These are phyloP conservation scores for Raffaelea ambrosiae DNA, from an alignment of 2,329 filamentous ascomycete species.

Conservation along the genomic window DNA sequence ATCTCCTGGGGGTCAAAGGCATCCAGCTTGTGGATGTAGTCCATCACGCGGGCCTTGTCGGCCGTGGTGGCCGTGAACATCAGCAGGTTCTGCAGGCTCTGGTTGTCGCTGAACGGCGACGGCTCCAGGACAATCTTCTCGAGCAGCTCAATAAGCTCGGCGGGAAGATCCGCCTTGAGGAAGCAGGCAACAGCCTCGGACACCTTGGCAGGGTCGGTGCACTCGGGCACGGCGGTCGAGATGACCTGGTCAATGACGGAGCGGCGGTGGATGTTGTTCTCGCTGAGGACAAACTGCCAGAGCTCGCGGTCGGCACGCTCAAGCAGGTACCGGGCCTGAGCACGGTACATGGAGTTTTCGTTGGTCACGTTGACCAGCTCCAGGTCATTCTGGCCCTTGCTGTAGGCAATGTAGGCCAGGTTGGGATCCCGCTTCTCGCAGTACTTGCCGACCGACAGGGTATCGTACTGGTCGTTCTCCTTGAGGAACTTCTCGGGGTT, in stretches of 20 bases:
- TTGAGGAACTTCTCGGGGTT: conserved; percentile 96
- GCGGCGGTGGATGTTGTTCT: conserved; percentile 91
- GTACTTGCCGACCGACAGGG: conserved; percentile 88
- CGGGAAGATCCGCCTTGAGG: conserved; percentile 81
- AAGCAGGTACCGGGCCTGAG: conserved; percentile 90
- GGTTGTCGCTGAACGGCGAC: conserved; percentile 96
- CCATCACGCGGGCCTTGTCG: conserved; percentile 89
- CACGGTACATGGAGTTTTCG: conserved; percentile 99
- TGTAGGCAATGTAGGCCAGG: conserved; percentile 87
- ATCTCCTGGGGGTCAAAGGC: conserved; percentile 90
- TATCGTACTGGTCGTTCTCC: conserved; percentile 95
- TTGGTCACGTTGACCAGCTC: conserved; percentile 98
- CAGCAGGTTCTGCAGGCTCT: conserved; percentile 89
- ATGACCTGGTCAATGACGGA: conserved; percentile 95
- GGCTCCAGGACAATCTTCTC: conserved; percentile 99
- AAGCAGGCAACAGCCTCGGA: conserved; percentile 91
- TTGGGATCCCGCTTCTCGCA: conserved; percentile 98
- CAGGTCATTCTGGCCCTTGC: conserved; percentile 93
- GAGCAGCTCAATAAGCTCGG: conserved; percentile 90
- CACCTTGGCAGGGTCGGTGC: conserved; percentile 87
- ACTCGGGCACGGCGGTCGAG: conserved; percentile 88
- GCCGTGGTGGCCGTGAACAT: conserved; percentile 96
- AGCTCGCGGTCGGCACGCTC: conserved; percentile 85
- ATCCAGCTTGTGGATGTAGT: conserved; percentile 88
- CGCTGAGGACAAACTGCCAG: conserved; percentile 89